Evolutionary conservation across 805 yeast genomes (phyloP), one percentile per base, ranked within the genome.

Genomic region (Brettanomyces bruxellensis): DNA sequence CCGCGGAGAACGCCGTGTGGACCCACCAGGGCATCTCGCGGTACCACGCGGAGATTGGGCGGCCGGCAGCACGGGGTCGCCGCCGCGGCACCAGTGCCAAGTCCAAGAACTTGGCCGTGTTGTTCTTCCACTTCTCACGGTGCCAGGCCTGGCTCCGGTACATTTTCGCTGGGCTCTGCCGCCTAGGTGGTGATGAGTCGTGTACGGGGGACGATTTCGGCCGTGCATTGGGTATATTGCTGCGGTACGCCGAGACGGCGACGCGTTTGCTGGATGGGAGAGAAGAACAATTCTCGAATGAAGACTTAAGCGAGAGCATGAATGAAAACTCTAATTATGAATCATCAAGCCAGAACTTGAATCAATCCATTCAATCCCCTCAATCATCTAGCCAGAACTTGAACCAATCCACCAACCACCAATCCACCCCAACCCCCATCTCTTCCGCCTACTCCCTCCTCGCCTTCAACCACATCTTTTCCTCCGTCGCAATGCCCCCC

Each of bases 81-180:
- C 73, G 25, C 79, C 78, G 0, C 34, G 72, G 71, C 38, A 73
- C 77, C 0, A 70, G 78, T 38, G 76, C 84, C 0, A 80, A 79
- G 52, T 78, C 69, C 62, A 83, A 83, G 51, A 85, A 84, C 54
- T 65, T 83, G 0, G 62, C 76, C 2, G 79, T 81, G 50, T 58
- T 80, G 9, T 70, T 88, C 45, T 70, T 69, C 49, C 68, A 81
- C 36, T 60, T 69, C 32, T 68, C 72, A 44, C 68, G 76, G 32
- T 60, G 79, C 25, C 83, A 78, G 25, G 58, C 65, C 6, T 64
- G 67, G 66, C 46, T 64, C 22, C 55, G 67, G 34, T 62, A 60
- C 43, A 53, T 64, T 3, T 58, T 66, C 45, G 55, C 59, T 30
- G 51, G 64, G 34, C 42, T 65, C 12, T 60, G 55, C 40, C 55